Evolutionary conservation across 495 filamentous ascomycete species (phyloP).

Genomic region (Chlorociboria aeruginascens): DNA sequence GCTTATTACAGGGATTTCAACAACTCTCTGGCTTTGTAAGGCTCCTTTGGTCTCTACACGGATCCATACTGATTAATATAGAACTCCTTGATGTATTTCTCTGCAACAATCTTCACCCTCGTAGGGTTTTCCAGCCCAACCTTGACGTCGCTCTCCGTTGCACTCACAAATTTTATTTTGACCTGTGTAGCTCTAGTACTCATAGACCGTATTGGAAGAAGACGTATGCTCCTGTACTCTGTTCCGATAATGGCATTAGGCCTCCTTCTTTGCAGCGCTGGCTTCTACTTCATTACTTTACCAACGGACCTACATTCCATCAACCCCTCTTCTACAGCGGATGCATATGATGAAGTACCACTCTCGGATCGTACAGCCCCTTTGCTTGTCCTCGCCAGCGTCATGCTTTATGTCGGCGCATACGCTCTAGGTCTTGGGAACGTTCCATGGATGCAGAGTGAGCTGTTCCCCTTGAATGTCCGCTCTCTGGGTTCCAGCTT

Average conservation of each 20-base stretch:
- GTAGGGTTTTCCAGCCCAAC: slow-evolving; percentile 73
- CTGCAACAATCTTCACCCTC: slow-evolving; percentile 75
- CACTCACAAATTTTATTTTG: slow-evolving; percentile 71
- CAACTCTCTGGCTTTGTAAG: slow-evolving; percentile 80
- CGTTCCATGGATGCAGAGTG: slow-evolving; percentile 88
- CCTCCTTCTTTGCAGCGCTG: slow-evolving; percentile 50
- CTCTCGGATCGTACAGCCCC: slow-evolving; percentile 14
- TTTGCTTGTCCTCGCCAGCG: slow-evolving; percentile 47
- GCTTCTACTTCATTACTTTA: slow-evolving; percentile 50
- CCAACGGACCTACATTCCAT: slow-evolving; percentile 22
- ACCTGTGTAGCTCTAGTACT: slow-evolving; percentile 64
- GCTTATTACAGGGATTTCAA: slow-evolving; percentile 76
- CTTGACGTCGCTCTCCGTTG: slow-evolving; percentile 68
- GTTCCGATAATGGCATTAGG: slow-evolving; percentile 73
- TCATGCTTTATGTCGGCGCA: slow-evolving; percentile 72
- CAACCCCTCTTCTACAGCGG: slow-evolving; percentile 15
- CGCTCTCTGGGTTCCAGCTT: slow-evolving; percentile 70
- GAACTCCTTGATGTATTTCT: slow-evolving; percentile 95
- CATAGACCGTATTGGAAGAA: slow-evolving; percentile 73
- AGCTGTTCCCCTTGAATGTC: slow-evolving; percentile 77
- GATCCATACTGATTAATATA: slow-evolving; percentile 16
- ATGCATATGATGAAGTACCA: slow-evolving; percentile 30
- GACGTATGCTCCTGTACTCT: slow-evolving; percentile 72
- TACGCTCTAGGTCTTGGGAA: slow-evolving; percentile 86
- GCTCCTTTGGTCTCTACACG: not conserved